Evolutionary conservation across 2,329 filamentous ascomycete genomes (phyloP).

Genomic region (Aspergillus calidoustus): DNA sequence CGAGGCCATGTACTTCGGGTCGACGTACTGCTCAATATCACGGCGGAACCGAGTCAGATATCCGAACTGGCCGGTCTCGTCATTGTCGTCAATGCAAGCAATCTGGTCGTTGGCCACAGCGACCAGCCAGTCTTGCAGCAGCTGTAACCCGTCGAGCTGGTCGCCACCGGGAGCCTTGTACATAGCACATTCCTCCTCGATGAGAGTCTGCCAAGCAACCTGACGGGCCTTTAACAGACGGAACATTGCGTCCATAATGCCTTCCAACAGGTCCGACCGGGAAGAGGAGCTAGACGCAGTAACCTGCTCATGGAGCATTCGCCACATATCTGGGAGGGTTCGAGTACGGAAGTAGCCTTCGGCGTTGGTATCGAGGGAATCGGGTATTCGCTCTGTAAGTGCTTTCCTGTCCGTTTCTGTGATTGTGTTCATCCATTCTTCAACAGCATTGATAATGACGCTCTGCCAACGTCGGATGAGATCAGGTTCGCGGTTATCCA

Average conservation of each 20-base stretch:
- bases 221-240: conserved; percentile 81
- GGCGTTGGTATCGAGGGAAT: conserved; percentile 83
- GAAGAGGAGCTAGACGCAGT: conserved; percentile 82
- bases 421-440: conserved; percentile 97
- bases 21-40: conserved; percentile 80
- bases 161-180: conserved; percentile 63
- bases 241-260: conserved; percentile 96
- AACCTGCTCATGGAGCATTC: conserved; percentile 93
- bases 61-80: conserved; percentile 74
- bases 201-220: conserved; percentile 81
- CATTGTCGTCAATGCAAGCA: conserved; percentile 89
- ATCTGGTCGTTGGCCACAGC: conserved; percentile 98
- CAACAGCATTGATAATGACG: conserved; percentile 92
- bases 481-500: conserved; percentile 88
- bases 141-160: conserved; percentile 71
- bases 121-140: conserved; percentile 85
- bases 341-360: conserved; percentile 91
- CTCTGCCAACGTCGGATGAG: conserved; percentile 91
- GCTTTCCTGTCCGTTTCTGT: conserved; percentile 79
- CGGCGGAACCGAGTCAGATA: conserved; percentile 86
- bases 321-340: conserved; percentile 93
- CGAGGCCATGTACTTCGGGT: conserved; percentile 74
- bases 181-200: conserved; percentile 80
- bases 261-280: conserved; percentile 88
- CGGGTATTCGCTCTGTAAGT: conserved; percentile 76